phyloP scores from a whole-genome alignment of 768 basidiomycete genomes.

The Infundibulicybe gibba region DNA sequence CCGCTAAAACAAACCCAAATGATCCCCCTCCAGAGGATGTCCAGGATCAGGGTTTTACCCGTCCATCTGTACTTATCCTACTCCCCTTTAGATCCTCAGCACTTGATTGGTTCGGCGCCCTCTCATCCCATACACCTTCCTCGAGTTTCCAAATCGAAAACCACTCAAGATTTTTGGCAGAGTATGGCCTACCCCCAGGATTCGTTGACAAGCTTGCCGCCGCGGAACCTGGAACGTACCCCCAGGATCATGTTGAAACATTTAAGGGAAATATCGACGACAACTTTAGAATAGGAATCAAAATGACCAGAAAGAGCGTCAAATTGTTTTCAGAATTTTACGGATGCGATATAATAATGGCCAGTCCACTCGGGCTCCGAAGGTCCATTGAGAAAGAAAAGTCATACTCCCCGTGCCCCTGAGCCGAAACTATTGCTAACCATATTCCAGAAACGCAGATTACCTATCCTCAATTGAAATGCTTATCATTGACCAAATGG shows the following conservation, averaged over 20 bases:
- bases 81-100: constrained; percentile 93
- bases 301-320: constrained; percentile 87
- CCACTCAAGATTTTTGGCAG: constrained; percentile 71
- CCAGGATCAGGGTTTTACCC: constrained; percentile 97
- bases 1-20: constrained; percentile 50
- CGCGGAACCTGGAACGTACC: constrained; percentile 75
- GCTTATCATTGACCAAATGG: constrained; percentile 87
- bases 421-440: constrained; percentile 1
- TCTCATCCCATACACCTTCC: constrained; percentile 72
- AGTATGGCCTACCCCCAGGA: constrained; percentile 81
- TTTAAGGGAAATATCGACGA: constrained; percentile 98
- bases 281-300: constrained; percentile 88
- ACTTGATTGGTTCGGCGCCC: constrained; percentile 74
- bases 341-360: constrained; percentile 85
- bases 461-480: constrained; percentile 93
- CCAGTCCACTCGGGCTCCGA: constrained; percentile 89
- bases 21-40: constrained; percentile 65
- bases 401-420: constrained; percentile 39
- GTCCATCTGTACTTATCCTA: constrained; percentile 89
- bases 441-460: constrained; percentile 63
- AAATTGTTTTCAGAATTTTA: constrained; percentile 89
- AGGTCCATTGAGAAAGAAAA: constrained; percentile 94
- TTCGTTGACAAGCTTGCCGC: constrained; percentile 75
- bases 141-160: constrained; percentile 85
- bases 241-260: constrained; percentile 85